phyloP scores from a whole-genome alignment of 345 rosid genomes.

The Rubroshorea leprosula region DNA sequence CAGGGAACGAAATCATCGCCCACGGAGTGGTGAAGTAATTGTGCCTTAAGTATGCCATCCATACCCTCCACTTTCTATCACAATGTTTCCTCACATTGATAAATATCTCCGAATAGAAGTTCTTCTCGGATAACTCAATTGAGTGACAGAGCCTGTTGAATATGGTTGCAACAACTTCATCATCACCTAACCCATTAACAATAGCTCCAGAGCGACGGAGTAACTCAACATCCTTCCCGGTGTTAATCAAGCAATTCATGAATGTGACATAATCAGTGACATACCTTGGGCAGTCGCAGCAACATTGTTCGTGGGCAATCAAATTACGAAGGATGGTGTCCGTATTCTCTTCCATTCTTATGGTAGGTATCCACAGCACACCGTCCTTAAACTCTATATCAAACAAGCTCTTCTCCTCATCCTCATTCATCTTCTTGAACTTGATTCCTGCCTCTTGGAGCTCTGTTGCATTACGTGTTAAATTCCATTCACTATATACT shows the following conservation, averaged over 20 bases:
- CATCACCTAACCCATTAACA: not conserved
- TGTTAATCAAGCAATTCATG: slow-evolving; percentile 1
- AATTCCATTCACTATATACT: not conserved
- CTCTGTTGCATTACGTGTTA: not conserved
- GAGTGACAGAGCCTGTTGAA: not conserved
- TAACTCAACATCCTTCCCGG: not conserved
- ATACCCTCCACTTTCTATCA: not conserved
- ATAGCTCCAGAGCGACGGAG: not conserved
- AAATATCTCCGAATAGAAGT: not conserved
- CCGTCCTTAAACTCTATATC: not conserved
- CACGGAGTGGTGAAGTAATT: not conserved
- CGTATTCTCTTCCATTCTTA: not conserved
- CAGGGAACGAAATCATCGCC: not conserved
- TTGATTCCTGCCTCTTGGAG: not conserved
- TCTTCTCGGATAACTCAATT: not conserved
- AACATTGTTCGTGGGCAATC: not conserved
- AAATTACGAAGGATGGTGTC: not conserved
- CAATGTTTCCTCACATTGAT: not conserved
- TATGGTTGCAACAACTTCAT: not conserved
- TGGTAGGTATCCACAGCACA: not conserved
- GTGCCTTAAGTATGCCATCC: not conserved
- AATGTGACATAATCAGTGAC: not conserved
- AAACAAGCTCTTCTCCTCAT: not conserved
- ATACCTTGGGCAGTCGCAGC: not conserved
- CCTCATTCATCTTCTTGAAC: not conserved